Evolutionary conservation across 129 eudicot species (phyloP).

Genomic region (Artemisia annua): DNA sequence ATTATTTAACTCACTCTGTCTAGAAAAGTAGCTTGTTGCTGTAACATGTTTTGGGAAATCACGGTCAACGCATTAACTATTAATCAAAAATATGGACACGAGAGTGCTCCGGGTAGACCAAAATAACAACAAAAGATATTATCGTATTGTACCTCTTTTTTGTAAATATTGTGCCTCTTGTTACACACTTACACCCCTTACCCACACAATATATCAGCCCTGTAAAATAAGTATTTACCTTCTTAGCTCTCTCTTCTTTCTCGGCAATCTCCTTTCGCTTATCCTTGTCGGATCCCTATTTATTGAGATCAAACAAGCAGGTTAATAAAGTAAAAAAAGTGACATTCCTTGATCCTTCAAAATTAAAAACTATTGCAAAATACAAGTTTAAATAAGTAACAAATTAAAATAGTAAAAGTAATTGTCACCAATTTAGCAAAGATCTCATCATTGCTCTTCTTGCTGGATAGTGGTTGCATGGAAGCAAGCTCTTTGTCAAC

Average conservation of each 20-base stretch:
- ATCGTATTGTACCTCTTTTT: too few relatives aligned
- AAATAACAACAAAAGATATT: too few relatives aligned
- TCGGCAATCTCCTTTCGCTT: slow-evolving; percentile 79
- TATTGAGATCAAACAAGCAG: background rate
- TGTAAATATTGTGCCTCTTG: background rate
- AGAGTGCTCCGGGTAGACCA: too few relatives aligned
- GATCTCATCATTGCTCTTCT: slow-evolving; percentile 66
- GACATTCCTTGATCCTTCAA: background rate
- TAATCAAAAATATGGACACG: too few relatives aligned
- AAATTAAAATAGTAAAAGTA: background rate
- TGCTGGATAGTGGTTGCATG: slow-evolving; percentile 87
- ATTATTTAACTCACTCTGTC: too few relatives aligned
- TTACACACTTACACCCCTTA: background rate
- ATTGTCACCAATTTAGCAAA: slow-evolving; percentile 69
- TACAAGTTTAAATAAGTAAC: background rate
- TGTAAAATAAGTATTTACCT: slow-evolving; percentile 44
- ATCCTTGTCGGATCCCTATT: slow-evolving; percentile 86
- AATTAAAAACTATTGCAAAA: background rate
- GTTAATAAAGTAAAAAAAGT: background rate
- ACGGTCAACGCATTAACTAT: too few relatives aligned
- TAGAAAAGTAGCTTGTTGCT: too few relatives aligned
- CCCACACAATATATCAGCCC: background rate
- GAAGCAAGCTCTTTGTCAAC: slow-evolving; percentile 65
- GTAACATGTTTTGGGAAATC: too few relatives aligned
- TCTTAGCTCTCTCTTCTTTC: slow-evolving; percentile 86